phyloP scores from a whole-genome alignment of 192 early-diverging fungal genomes.

The Entophlyctis helioformis region DNA sequence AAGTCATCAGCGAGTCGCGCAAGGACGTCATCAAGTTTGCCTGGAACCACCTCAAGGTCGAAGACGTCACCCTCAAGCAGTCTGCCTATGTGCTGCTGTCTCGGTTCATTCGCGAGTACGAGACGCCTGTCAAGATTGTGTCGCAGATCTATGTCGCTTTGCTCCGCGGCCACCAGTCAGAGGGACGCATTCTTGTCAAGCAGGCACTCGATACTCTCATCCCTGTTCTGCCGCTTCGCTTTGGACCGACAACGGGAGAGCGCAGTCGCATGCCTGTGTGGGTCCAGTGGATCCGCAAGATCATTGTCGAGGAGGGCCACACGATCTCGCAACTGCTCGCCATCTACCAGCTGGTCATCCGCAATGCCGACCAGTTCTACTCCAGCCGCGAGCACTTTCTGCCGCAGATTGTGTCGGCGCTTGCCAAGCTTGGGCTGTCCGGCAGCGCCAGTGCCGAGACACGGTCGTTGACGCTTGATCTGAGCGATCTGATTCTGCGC shows the following conservation, averaged over 20 bases:
- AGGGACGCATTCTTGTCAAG: conserved; percentile 75
- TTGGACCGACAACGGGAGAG: conserved; percentile 26
- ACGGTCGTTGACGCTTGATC: conserved; percentile 71
- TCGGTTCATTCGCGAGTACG: conserved; percentile 85
- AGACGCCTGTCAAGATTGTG: conserved; percentile 80
- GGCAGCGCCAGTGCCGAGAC: conserved; percentile 79
- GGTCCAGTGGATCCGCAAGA: conserved; percentile 75
- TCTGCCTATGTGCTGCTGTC: conserved; percentile 88
- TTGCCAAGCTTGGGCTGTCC: conserved; percentile 78
- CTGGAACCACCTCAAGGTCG: conserved; percentile 67
- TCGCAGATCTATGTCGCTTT: conserved; percentile 79
- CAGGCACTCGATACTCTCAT: conserved; percentile 91
- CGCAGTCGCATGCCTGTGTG: conserved; percentile 53
- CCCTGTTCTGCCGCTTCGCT: conserved; percentile 77
- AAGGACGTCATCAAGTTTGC: conserved; percentile 94
- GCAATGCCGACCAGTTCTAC: conserved; percentile 84
- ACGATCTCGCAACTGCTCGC: conserved; percentile 72
- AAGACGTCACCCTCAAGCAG: conserved; percentile 92
- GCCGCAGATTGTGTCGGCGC: conserved; percentile 71
- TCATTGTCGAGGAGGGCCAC: conserved; percentile 90
- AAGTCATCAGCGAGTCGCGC: conserved; percentile 60
- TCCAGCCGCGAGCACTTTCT: conserved; percentile 80
- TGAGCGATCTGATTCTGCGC: conserved; percentile 76
- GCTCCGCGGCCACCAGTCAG: conserved; percentile 79
- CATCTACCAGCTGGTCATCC: conserved; percentile 83